phyloP scores from a whole-genome alignment of 2,329 filamentous ascomycete genomes.

The Byssothecium circinans region DNA sequence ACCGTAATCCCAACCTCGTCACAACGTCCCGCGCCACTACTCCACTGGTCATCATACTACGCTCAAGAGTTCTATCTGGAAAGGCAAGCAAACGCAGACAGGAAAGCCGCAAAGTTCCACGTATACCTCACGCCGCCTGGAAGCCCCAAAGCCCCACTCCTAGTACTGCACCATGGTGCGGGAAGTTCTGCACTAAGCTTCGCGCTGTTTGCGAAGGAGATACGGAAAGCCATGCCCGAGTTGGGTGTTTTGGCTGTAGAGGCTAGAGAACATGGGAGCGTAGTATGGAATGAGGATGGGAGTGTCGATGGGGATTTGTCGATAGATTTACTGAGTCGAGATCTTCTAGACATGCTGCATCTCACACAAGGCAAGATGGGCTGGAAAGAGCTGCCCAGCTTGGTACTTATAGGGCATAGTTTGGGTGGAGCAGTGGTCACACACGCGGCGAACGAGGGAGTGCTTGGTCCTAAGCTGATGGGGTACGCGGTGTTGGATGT shows the following conservation, averaged over 20 bases:
- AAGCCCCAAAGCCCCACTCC: constrained; percentile 70
- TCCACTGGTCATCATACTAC: constrained; percentile 89
- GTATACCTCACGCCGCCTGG: constrained; percentile 81
- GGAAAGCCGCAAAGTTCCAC: constrained; percentile 67
- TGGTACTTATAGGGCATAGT: constrained; percentile 87
- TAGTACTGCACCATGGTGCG: constrained; percentile 93
- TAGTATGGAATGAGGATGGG: constrained; percentile 45
- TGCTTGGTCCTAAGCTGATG: constrained; percentile 68
- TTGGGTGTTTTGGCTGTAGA: constrained; percentile 85
- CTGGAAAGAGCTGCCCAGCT: constrained; percentile 73
- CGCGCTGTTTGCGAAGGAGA: constrained; percentile 75
- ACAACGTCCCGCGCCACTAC: constrained; percentile 61
- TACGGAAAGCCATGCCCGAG: constrained; percentile 73
- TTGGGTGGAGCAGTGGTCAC: constrained; percentile 91
- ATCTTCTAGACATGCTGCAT: constrained; percentile 70
- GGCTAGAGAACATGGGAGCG: constrained; percentile 81
- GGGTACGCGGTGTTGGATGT: constrained; percentile 93
- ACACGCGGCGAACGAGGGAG: constrained; percentile 70
- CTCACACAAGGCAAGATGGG: constrained; percentile 68
- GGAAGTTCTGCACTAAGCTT: constrained; percentile 94
- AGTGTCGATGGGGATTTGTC: constrained; percentile 63
- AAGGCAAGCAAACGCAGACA: constrained; percentile 41
- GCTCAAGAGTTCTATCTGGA: constrained; percentile 80
- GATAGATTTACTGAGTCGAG: constrained; percentile 70
- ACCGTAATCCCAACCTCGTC: constrained; percentile 82